Evolutionary conservation across 2,329 filamentous ascomycete genomes (phyloP), one percentile per base, ranked within the genome.

Genomic region (Apiospora rasikravindrae): DNA sequence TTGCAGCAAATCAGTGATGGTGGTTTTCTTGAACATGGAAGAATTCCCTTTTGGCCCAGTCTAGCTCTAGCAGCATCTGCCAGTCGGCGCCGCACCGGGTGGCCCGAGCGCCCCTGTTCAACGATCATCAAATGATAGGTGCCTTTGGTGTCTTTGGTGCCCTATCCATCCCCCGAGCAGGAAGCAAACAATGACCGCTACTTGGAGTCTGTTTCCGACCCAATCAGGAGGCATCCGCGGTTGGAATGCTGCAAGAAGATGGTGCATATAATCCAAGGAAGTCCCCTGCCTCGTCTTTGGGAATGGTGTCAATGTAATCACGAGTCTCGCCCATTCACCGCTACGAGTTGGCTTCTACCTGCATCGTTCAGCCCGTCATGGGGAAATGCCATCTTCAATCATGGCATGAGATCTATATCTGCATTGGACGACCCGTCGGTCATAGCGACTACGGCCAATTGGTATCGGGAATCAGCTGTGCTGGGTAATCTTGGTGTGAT

Each of bases 211-310:
- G 53, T 6, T 37, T 22, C 11, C 53, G 8, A 22, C 22, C 53
- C 29, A 37, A 61, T 37, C 53, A 61, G 29, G 53, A 37, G 19
- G 29, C 8, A 37, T 61, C 22, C 53, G 2, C 3, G 5, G 8
- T 37, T 6, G 7, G 19, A 22, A 37, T 37, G 19, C 53, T 2
- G 29, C 29, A 37, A n/a, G 19, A 37, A 37, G 2, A 19, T 61
- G 53, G 6, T 61, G 53, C 53, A 61, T 61, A n/a, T 37, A 61
- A n/a, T 4, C n/a, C 53, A 61, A 61, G 53, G 53, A 61, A 61
- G 29, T 61, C 53, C 53, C 53, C 53, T 61, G 53, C 53, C 53
- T 37, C 29, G 10, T 7, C 29, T 13, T 19, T 2, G 16, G 19
- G 7, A 10, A 4, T 40, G 33, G 33, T 64, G 29, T 40, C 40